phyloP scores from a whole-genome alignment of 2,329 filamentous ascomycete species.

The Rachicladosporium sp. region DNA sequence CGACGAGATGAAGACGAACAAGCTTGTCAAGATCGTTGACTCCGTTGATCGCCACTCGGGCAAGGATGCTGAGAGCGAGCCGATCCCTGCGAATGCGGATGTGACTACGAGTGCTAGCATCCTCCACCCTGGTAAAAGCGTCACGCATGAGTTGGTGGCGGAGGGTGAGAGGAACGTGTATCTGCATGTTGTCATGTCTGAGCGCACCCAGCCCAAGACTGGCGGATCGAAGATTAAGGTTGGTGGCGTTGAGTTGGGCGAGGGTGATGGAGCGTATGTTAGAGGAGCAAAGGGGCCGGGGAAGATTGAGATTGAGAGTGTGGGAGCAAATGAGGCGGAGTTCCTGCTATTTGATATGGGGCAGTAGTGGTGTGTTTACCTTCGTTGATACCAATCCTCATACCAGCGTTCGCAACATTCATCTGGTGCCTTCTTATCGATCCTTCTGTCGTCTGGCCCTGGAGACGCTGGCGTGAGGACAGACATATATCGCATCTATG shows the following conservation, averaged over 20 bases:
- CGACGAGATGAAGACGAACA: constrained; percentile 59
- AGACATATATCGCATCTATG: too few relatives aligned
- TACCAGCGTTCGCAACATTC: too few relatives aligned
- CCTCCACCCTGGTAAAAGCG: constrained; percentile 51
- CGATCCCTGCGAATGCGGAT: constrained; percentile 76
- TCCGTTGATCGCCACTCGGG: constrained; percentile 53
- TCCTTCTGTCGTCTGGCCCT: too few relatives aligned
- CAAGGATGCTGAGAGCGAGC: constrained; percentile 52
- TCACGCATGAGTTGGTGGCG: constrained; percentile 61
- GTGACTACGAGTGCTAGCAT: constrained; percentile 72
- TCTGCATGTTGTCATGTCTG: constrained; percentile 64
- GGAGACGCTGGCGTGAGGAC: too few relatives aligned
- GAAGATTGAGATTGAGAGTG: constrained; percentile 34
- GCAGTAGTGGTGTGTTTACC: constrained; percentile 6
- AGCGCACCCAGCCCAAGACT: constrained; percentile 42
- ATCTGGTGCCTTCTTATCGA: too few relatives aligned
- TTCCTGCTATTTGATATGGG: constrained; percentile 41
- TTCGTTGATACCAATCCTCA: too few relatives aligned
- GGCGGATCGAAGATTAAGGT: constrained; percentile 59
- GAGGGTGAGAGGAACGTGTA: constrained; percentile 59
- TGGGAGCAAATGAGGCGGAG: constrained; percentile 34
- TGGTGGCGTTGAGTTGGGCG: constrained; percentile 55
- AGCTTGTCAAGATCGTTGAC: constrained; percentile 66
- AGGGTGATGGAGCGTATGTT: constrained; percentile 74
- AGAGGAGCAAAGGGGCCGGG: constrained; percentile 35